Evolutionary conservation across 2,329 filamentous ascomycete genomes (phyloP).

Genomic region (Teratosphaeria gauchensis): DNA sequence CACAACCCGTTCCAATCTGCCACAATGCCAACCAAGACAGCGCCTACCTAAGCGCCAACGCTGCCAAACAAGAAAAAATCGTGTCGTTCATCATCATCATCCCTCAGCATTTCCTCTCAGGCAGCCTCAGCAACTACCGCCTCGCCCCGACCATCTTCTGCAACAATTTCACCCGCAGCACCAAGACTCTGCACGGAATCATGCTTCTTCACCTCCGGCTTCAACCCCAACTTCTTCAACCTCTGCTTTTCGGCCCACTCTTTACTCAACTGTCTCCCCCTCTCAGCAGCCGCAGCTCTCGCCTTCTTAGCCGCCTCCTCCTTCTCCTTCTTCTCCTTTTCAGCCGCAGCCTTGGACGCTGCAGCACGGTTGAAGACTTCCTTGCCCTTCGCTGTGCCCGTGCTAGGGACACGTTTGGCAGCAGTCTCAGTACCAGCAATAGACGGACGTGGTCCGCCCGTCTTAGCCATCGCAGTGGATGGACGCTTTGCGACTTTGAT

Average conservation of each 20-base stretch:
- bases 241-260: conserved; percentile 43
- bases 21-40: neutral
- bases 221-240: conserved; percentile 20
- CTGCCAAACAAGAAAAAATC: neutral
- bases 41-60: neutral
- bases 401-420: conserved; percentile 9
- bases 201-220: conserved; percentile 3
- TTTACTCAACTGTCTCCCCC: conserved; percentile 33
- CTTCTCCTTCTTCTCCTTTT: conserved; percentile 34
- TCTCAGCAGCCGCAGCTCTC: conserved; percentile 36
- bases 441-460: neutral
- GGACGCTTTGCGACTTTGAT: conserved; percentile 10
- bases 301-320: conserved; percentile 40
- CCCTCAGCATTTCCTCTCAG: neutral
- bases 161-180: neutral
- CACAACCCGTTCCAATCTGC: neutral
- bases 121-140: neutral
- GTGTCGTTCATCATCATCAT: neutral
- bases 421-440: neutral
- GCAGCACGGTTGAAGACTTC: conserved; percentile 39
- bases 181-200: neutral
- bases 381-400: conserved; percentile 31
- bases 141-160: neutral
- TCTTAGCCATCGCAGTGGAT: conserved; percentile 4
- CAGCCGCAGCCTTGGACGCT: conserved; percentile 30